Percentiles rank a stretch among this genome's conserved stretches.
These are phyloP conservation scores for Drechslerella dactyloides DNA, from an alignment of 2,329 filamentous ascomycete species.

Conservation along the genomic window DNA sequence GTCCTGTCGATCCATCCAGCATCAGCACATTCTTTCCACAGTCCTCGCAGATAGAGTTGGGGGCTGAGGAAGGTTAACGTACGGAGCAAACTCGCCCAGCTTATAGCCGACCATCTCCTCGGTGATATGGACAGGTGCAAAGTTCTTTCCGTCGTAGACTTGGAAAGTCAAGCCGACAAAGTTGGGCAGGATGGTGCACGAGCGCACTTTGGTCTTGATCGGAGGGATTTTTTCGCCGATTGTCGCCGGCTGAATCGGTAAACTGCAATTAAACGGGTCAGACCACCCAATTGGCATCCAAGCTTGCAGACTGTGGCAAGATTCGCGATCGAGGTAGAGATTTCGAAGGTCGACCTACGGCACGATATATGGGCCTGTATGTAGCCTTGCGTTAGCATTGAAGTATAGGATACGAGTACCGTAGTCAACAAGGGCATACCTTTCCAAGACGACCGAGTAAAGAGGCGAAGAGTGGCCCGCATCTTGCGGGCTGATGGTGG, in stretches of 20 bases:
- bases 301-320: not conserved
- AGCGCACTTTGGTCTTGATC: constrained; percentile 84
- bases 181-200: constrained; percentile 87
- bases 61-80: constrained; percentile 59
- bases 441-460: constrained; percentile 86
- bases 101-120: constrained; percentile 98
- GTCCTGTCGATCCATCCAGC: constrained; percentile 11
- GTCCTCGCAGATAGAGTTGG: constrained; percentile 1
- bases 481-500: constrained; percentile 60
- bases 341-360: constrained; percentile 64
- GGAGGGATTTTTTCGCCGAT: constrained; percentile 70
- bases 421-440: constrained; percentile 63
- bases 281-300: not conserved
- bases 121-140: constrained; percentile 80
- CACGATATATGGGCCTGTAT: constrained; percentile 71
- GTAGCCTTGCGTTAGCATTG: constrained; percentile 52
- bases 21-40: not conserved
- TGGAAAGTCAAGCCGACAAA: constrained; percentile 90
- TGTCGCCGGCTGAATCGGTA: constrained; percentile 61
- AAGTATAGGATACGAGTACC: constrained; percentile 1
- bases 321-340: constrained; percentile 45
- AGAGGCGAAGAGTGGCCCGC: constrained; percentile 71
- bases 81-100: constrained; percentile 89
- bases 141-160: constrained; percentile 88
- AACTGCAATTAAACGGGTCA: constrained; percentile 38